These are phyloP conservation scores for Penicillium sp. DNA, from an alignment of 2,329 filamentous ascomycete genomes.

Conservation along the genomic window DNA sequence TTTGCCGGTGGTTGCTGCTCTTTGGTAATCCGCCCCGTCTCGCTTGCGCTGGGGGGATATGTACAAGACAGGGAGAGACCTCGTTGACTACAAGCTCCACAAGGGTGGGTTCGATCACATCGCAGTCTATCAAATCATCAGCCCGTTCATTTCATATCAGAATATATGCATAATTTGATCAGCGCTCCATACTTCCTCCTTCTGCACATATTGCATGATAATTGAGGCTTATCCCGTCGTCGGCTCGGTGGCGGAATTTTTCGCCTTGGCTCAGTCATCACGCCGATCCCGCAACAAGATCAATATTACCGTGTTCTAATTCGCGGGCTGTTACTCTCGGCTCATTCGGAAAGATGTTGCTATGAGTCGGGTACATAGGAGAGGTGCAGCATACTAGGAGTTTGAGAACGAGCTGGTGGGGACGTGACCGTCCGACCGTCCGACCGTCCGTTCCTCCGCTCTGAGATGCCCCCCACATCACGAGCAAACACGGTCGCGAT, in stretches of 20 bases:
- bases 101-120: conserved; percentile 57
- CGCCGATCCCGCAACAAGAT: neutral
- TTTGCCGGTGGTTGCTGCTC: conserved; percentile 24
- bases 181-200: conserved; percentile 29
- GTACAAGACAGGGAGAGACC: conserved; percentile 56
- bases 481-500: neutral
- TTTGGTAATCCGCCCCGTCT: neutral
- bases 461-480: neutral
- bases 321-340: neutral
- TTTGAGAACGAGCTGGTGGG: neutral
- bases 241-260: conserved; percentile 15
- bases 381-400: neutral
- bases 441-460: conserved; percentile 13
- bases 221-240: conserved; percentile 30
- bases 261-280: conserved; percentile 1
- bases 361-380: neutral
- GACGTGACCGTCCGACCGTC: neutral
- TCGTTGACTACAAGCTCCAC: conserved; percentile 58
- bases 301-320: neutral
- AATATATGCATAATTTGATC: neutral
- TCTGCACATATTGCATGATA: conserved; percentile 34
- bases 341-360: neutral
- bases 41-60: neutral
- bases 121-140: conserved; percentile 43
- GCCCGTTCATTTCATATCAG: too few relatives aligned